Percentiles rank a stretch among this genome's conserved stretches.
phyloP scores from a whole-genome alignment of 2,329 filamentous ascomycete species.

The Colletotrichum somersetense region DNA sequence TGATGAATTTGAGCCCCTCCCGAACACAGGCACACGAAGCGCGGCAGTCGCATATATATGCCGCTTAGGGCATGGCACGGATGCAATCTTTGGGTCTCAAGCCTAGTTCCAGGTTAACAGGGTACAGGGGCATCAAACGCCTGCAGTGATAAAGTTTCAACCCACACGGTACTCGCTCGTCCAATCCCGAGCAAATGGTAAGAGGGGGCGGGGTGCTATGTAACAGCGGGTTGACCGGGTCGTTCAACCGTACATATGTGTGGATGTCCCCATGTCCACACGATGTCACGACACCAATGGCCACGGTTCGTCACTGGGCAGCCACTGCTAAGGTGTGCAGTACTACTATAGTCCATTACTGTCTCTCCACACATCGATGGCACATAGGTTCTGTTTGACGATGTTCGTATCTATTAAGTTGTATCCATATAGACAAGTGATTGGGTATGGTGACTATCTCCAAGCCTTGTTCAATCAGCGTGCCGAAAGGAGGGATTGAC shows the following conservation, averaged over 20 bases:
- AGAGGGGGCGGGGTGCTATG: background rate
- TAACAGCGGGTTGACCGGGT: background rate
- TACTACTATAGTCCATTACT: background rate
- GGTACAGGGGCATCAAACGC: constrained; percentile 16
- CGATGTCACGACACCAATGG: no score
- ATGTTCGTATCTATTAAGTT: no score
- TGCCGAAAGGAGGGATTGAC: background rate
- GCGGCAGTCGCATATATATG: constrained; percentile 37
- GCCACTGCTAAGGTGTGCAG: background rate
- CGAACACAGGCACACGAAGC: constrained; percentile 19
- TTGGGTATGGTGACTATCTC: background rate
- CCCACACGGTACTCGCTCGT: background rate
- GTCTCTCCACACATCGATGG: background rate
- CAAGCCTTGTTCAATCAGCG: background rate
- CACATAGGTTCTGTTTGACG: no score
- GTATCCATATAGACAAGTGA: background rate
- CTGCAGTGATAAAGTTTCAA: constrained; percentile 15
- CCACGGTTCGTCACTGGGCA: background rate
- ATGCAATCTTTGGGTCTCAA: background rate
- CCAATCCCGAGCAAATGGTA: background rate
- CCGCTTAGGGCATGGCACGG: constrained; percentile 28
- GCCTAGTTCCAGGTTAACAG: constrained; percentile 4
- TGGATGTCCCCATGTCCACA: background rate
- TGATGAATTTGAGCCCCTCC: background rate
- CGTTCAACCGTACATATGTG: no score